Percentiles rank a stretch among this genome's conserved stretches.
phyloP scores from a whole-genome alignment of 129 eudicot species.

The Flaveria ramosissima region DNA sequence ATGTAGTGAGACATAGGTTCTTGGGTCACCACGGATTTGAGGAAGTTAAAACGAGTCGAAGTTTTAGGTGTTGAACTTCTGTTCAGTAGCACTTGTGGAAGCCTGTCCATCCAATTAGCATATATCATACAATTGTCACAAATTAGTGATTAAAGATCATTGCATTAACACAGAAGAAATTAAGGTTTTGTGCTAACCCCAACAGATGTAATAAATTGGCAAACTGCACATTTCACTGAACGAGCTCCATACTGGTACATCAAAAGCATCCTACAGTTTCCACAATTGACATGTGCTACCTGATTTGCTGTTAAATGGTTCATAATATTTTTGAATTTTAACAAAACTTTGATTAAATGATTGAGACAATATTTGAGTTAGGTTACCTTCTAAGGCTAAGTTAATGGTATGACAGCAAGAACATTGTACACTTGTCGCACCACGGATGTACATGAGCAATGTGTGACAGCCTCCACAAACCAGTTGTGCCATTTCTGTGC shows the following conservation, averaged over 20 bases:
- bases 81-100: conserved; percentile 62
- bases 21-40: conserved; percentile 30
- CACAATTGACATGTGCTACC: conserved; percentile 87
- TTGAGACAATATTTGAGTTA: conserved; percentile 1
- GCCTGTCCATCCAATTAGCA: conserved; percentile 51
- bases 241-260: conserved; percentile 85
- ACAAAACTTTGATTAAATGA: not conserved
- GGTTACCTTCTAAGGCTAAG: conserved; percentile 68
- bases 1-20: conserved; percentile 18
- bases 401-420: conserved; percentile 79
- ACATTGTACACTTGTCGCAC: conserved; percentile 81
- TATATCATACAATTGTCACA: conserved; percentile 5
- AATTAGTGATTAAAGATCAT: not conserved
- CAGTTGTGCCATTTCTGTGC: conserved; percentile 86
- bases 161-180: conserved; percentile 5
- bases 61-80: conserved; percentile 58
- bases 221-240: conserved; percentile 82
- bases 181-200: conserved; percentile 53
- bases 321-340: not conserved
- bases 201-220: conserved; percentile 68
- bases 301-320: conserved; percentile 62
- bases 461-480: conserved; percentile 89
- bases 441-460: conserved; percentile 74
- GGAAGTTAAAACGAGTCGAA: conserved; percentile 28
- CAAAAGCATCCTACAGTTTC: conserved; percentile 72